Conservation (phyloP, 192 early-diverging fungal species). For the Entomortierella beljakovae region DNA sequence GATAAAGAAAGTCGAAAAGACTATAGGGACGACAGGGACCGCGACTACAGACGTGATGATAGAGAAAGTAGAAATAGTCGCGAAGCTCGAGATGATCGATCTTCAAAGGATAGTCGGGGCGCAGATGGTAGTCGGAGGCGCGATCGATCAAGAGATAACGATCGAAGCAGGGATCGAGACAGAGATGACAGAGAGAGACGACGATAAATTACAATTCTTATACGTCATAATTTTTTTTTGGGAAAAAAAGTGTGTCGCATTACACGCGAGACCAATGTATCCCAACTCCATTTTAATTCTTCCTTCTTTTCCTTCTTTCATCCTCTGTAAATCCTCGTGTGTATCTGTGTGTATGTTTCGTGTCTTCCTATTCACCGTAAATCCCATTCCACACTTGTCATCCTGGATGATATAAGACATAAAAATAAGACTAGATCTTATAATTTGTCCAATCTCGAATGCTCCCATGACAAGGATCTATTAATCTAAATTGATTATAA, state of each 20-base stretch:
- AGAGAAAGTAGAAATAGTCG: constrained; percentile 5
- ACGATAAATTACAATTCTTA: neutral
- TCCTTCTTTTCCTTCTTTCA: constrained; percentile 4
- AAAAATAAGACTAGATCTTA: no score
- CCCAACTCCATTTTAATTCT: neutral
- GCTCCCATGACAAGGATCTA: no score
- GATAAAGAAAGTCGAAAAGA: neutral
- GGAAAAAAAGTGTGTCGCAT: no score
- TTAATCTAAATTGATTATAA: no score
- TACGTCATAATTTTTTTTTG: neutral
- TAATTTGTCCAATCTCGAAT: neutral
- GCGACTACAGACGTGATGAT: constrained; percentile 1
- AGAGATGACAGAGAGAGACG: neutral
- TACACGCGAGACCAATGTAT: no score
- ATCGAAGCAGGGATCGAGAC: constrained; percentile 7
- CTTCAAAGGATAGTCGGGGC: neutral
- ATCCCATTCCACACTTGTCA: neutral
- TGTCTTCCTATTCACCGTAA: neutral
- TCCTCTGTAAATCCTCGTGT: neutral
- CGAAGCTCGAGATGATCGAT: neutral
- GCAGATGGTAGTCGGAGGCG: constrained; percentile 6
- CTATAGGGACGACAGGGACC: constrained; percentile 10
- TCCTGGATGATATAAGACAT: no score
- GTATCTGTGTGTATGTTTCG: constrained; percentile 10
- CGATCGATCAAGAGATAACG: constrained; percentile 8